Percentiles rank a stretch among this genome's conserved stretches.
phyloP scores from a whole-genome alignment of 345 rosid genomes.

The Trapa bicornis region DNA sequence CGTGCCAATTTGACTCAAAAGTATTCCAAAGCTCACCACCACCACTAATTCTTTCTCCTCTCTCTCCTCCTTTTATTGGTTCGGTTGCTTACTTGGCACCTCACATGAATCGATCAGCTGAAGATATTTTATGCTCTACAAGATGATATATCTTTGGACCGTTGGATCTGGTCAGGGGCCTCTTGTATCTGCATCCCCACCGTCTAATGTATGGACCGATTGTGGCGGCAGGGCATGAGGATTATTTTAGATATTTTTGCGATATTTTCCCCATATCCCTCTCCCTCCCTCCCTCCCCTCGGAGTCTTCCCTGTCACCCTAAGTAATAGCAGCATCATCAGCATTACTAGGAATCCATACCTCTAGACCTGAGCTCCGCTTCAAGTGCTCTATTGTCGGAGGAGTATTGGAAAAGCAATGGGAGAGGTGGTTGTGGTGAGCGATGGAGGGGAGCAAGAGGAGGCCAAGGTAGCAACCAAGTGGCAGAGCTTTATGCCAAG shows the following conservation, averaged over 20 bases:
- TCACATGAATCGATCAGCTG: constrained; percentile 3
- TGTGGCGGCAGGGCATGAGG: background rate
- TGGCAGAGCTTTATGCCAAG: constrained; percentile 66
- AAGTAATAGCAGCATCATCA: too few species aligned
- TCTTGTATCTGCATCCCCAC: constrained; percentile 1
- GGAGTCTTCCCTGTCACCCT: too few species aligned
- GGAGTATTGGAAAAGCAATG: constrained; percentile 9
- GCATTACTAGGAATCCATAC: too few species aligned
- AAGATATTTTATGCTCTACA: constrained; percentile 30
- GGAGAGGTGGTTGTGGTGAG: constrained; percentile 24
- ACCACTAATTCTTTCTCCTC: background rate
- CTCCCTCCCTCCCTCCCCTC: too few species aligned
- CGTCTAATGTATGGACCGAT: constrained; percentile 16
- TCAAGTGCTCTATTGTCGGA: too few species aligned
- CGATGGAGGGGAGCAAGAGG: constrained; percentile 15
- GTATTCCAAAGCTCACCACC: background rate
- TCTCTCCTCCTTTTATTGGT: background rate
- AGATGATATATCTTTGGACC: background rate
- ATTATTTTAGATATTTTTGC: constrained; percentile 24
- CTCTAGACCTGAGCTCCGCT: too few species aligned
- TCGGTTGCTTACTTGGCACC: constrained; percentile 30
- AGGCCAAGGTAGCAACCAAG: constrained; percentile 16
- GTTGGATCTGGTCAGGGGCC: constrained; percentile 3
- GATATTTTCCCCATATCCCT: background rate
- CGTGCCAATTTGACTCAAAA: background rate